Conservation (phyloP, 176 grass and related monocot genomes). For the Rhynchospora breviuscula region DNA sequence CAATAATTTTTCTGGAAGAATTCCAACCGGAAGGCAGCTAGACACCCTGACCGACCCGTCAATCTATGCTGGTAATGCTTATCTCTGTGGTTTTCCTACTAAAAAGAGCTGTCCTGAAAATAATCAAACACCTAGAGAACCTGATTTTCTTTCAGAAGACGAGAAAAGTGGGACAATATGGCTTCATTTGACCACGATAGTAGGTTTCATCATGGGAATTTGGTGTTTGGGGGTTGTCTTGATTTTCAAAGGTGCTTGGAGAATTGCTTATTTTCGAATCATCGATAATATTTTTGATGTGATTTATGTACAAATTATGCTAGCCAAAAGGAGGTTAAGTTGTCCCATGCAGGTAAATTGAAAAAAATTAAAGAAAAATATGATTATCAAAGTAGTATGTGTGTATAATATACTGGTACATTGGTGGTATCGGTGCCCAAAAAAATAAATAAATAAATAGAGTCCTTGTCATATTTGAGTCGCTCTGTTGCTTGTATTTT, state of each 20-base stretch:
- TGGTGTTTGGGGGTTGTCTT: constrained; percentile 7
- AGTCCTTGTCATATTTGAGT: no score
- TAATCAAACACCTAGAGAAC: not conserved
- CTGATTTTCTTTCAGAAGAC: no score
- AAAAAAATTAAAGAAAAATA: no score
- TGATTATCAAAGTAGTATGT: no score
- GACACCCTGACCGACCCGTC: constrained; percentile 20
- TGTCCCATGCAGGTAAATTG: no score
- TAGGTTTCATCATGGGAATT: constrained; percentile 1
- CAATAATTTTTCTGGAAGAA: constrained; percentile 9
- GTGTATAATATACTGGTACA: no score
- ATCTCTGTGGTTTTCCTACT: constrained; percentile 23
- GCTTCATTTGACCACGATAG: not conserved
- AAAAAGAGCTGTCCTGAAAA: not conserved
- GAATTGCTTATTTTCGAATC: not conserved
- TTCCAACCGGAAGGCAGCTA: constrained; percentile 28
- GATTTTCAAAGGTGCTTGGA: constrained; percentile 24
- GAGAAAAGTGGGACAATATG: not conserved
- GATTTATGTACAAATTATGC: no score
- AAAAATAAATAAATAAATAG: no score
- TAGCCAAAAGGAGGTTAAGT: no score
- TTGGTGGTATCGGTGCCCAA: no score
- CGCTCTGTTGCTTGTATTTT: no score
- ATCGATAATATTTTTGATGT: no score
- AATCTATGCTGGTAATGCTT: constrained; percentile 22